Evolutionary conservation across 805 yeast genomes (phyloP).

Genomic region (Candida krabiensis): DNA sequence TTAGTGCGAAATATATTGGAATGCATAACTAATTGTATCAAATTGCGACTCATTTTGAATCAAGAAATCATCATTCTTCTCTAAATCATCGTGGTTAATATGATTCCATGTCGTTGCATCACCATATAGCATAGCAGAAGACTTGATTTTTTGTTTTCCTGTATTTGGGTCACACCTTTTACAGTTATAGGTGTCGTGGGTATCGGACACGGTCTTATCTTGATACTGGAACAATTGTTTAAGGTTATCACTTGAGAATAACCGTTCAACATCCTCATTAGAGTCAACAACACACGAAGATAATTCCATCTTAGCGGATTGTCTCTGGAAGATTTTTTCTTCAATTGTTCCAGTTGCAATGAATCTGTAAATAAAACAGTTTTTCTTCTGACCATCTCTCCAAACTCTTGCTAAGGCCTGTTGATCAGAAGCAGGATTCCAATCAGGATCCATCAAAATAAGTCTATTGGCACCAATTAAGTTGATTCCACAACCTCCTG

Average conservation of each 20-base stretch:
- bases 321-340: constrained; percentile 94
- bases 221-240: constrained; percentile 73
- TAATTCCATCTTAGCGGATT: constrained; percentile 87
- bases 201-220: constrained; percentile 72
- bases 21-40: constrained; percentile 78
- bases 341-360: constrained; percentile 95
- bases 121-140: constrained; percentile 92
- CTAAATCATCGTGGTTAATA: constrained; percentile 60
- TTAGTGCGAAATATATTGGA: constrained; percentile 88
- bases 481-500: constrained; percentile 98
- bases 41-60: constrained; percentile 70
- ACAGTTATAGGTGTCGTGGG: constrained; percentile 91
- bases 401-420: constrained; percentile 97
- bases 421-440: constrained; percentile 99
- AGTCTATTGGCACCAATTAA: constrained; percentile 94
- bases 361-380: constrained; percentile 91
- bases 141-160: constrained; percentile 59
- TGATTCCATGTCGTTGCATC: constrained; percentile 99
- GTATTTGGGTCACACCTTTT: constrained; percentile 60
- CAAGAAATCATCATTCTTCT: constrained; percentile 70
- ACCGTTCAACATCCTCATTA: constrained; percentile 89
- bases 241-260: constrained; percentile 81
- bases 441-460: constrained; percentile 84
- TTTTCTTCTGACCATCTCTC: constrained; percentile 99
- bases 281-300: constrained; percentile 98